Conservation (phyloP, 2,329 filamentous ascomycete genomes). For the Didymella segeticola region DNA sequence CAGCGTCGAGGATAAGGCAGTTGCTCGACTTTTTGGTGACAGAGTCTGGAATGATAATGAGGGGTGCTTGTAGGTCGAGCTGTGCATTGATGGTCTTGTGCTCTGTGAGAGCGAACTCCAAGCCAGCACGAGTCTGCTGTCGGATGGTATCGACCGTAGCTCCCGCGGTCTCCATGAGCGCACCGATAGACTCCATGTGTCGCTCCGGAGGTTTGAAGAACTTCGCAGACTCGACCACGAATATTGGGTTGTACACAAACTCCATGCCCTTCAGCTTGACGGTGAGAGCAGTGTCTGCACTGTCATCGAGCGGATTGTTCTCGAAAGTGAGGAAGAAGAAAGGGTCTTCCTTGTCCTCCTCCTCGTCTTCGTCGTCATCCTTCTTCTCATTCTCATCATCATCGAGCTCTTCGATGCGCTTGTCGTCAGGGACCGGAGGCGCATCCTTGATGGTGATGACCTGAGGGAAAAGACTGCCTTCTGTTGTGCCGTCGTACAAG, state of each 20-base stretch:
- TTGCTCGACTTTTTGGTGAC: slow-evolving; percentile 81
- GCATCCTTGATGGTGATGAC: slow-evolving; percentile 96
- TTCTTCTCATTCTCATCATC: slow-evolving; percentile 54
- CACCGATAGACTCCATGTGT: slow-evolving; percentile 98
- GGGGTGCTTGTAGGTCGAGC: slow-evolving; percentile 89
- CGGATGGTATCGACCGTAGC: slow-evolving; percentile 94
- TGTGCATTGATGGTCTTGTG: slow-evolving; percentile 98
- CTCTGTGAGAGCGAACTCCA: slow-evolving; percentile 95
- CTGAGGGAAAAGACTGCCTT: slow-evolving; percentile 88
- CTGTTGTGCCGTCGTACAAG: slow-evolving; percentile 94
- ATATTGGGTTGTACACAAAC: slow-evolving; percentile 95
- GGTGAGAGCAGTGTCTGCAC: slow-evolving; percentile 87
- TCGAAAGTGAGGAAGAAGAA: slow-evolving; percentile 95
- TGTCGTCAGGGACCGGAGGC: slow-evolving; percentile 61
- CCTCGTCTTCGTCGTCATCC: slow-evolving; percentile 54
- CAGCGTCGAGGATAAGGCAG: slow-evolving; percentile 93
- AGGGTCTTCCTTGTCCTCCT: slow-evolving; percentile 67
- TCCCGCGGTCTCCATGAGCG: slow-evolving; percentile 92
- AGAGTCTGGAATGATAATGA: slow-evolving; percentile 95
- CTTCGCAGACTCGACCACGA: slow-evolving; percentile 86
- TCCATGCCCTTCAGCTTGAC: slow-evolving; percentile 95
- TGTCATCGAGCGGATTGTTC: slow-evolving; percentile 90
- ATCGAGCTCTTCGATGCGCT: slow-evolving; percentile 57
- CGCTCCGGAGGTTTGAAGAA: slow-evolving; percentile 97
- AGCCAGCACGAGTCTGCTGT: slow-evolving; percentile 91